Percentiles rank a stretch among this genome's conserved stretches.
Evolutionary conservation across 192 early-diverging fungal genomes (phyloP).

Genomic region (Backusella liffmaniae): DNA sequence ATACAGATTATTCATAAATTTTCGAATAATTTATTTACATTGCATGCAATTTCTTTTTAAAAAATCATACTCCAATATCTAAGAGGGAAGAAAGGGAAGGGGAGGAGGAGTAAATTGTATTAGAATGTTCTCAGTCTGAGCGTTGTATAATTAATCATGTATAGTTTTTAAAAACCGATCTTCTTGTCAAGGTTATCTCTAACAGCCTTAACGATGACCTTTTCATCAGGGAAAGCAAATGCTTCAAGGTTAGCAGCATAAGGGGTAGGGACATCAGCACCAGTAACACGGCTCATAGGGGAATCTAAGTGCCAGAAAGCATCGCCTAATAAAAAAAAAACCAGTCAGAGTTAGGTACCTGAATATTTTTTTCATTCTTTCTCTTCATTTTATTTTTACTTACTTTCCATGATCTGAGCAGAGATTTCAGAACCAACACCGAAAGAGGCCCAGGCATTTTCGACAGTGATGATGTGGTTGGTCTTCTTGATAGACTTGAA

Average conservation of each 20-base stretch:
- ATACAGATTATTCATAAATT: neutral
- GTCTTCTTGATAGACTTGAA: conserved; percentile 96
- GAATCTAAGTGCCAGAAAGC: conserved; percentile 96
- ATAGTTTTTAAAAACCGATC: conserved; percentile 17
- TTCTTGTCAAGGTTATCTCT: conserved; percentile 60
- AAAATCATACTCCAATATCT: neutral
- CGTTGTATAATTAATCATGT: neutral
- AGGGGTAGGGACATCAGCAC: conserved; percentile 97
- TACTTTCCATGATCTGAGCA: conserved; percentile 92
- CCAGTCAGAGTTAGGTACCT: neutral
- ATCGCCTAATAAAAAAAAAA: conserved; percentile 52
- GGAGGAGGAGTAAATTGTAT: neutral
- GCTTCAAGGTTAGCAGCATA: conserved; percentile 94
- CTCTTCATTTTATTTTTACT: neutral
- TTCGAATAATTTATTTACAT: conserved; percentile 5
- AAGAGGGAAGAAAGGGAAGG: neutral
- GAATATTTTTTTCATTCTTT: neutral
- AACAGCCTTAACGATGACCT: conserved; percentile 81
- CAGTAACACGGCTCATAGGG: conserved; percentile 88
- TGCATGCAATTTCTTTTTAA: conserved; percentile 1
- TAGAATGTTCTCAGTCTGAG: conserved; percentile 1
- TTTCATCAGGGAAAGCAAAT: conserved; percentile 80
- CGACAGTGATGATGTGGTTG: conserved; percentile 93
- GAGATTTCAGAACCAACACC: conserved; percentile 94
- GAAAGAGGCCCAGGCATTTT: conserved; percentile 93